These are phyloP conservation scores for Gastrodia elata DNA, from an alignment of 106 monocot species.

Conservation along the genomic window DNA sequence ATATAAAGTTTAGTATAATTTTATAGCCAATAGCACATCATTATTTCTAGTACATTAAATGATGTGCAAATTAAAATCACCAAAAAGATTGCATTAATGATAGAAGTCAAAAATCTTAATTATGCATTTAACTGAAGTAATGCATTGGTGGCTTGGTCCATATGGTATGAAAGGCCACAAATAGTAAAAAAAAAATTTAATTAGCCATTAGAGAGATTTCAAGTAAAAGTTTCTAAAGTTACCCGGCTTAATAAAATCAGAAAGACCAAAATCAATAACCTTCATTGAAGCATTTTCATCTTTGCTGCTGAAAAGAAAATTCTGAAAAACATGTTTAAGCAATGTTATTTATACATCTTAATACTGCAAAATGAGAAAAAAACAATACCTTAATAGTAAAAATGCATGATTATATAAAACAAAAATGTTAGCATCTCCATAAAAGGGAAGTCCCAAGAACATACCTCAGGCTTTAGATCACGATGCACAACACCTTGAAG, in stretches of 20 bases:
- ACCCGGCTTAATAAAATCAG: constrained; percentile 66
- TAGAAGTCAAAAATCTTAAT: background rate
- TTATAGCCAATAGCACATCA: background rate
- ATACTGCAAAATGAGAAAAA: too few relatives aligned
- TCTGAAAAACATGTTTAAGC: constrained; percentile 25
- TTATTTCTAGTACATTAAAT: background rate
- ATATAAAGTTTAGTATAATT: background rate
- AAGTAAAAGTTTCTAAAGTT: constrained; percentile 8
- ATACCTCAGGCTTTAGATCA: constrained; percentile 83
- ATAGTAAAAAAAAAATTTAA: constrained; percentile 17
- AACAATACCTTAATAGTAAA: background rate
- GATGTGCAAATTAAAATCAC: background rate
- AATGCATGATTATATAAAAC: background rate
- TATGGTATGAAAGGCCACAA: background rate
- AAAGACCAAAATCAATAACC: constrained; percentile 72
- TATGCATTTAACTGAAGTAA: background rate
- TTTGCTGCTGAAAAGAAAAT: constrained; percentile 54
- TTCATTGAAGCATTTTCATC: constrained; percentile 58
- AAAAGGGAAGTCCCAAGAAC: constrained; percentile 7
- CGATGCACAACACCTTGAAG: constrained; percentile 82
- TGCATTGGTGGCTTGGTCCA: background rate
- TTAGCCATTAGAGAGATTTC: background rate
- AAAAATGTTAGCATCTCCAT: background rate
- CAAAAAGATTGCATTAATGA: background rate
- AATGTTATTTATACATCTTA: too few relatives aligned